Base-by-base conservation (phyloP, 805 yeast species). In the Candida taoyuanica region DNA sequence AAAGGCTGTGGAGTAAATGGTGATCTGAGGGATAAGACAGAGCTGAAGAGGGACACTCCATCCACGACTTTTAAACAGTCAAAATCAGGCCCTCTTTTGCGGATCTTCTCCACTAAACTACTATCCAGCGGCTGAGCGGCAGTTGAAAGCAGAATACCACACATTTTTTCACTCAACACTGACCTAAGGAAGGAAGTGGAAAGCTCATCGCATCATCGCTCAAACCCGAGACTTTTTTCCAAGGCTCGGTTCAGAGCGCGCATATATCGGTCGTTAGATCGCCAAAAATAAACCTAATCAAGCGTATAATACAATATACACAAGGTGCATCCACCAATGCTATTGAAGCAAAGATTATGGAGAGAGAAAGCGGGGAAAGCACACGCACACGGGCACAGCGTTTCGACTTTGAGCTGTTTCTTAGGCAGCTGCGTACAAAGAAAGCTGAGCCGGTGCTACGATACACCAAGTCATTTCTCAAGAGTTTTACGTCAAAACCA, bases 401-500 rank as follows among this genome's bases (percentile, higher is more conserved):
- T 31, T 89, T 91, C 61, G 95, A 93, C 58, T 93, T 91, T 58
- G 96, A 86, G 56, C 61, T 71, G 17, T 93, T 93, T 56, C 67
- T 88, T 28, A 68, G 70, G 11, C 85, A 82, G 48, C 70, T 93
- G 48, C 79, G 82, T 42, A 71, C 74, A 36, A 81, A 79, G 46
- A 70, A 72, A 38, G 96, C 98, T 5, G 95, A 86, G 41, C 97
- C 98, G 0, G 73, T 88, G 26, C 88, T 89, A 5, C 74, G 86
- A 40, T 93, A 91, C 55, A 74, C 89, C 29, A 78, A 82, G 50
- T 86, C 96, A 2, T 94, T 93, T 52, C 63, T 94, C 31, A 73
- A 70, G 31, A 91, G 87, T 40, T 93, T 91, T 48, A 46, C 47
- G 4, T 52, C 56, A 36, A 76, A 74, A 35, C 67, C 73, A 2